These are phyloP conservation scores for Trichoderma atrobrunneum DNA, from an alignment of 2,329 filamentous ascomycete species.

Conservation along the genomic window DNA sequence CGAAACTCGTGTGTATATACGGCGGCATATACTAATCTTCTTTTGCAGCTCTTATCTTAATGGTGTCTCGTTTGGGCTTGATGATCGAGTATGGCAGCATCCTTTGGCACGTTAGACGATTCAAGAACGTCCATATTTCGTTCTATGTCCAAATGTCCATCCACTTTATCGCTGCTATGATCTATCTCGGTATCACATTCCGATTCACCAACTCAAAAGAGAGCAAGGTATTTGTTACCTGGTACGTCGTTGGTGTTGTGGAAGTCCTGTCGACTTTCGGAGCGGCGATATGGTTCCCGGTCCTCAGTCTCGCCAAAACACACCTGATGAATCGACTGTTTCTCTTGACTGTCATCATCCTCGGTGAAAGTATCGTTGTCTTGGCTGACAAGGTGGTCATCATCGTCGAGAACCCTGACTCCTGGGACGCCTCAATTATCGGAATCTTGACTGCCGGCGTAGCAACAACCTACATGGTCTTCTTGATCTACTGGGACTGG, in stretches of 20 bases:
- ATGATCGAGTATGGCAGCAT: conserved; percentile 52
- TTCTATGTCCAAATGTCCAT: conserved; percentile 37
- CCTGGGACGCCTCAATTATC: conserved; percentile 39
- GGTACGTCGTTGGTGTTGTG: conserved; percentile 54
- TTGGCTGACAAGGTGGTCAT: conserved; percentile 51
- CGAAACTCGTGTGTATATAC: too few relatives aligned
- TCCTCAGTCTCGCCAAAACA: conserved; percentile 59
- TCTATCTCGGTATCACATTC: conserved; percentile 44
- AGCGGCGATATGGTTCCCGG: conserved; percentile 53
- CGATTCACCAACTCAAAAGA: conserved; percentile 33
- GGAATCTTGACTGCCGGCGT: conserved; percentile 40
- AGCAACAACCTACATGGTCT: conserved; percentile 45
- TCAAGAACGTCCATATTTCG: conserved; percentile 35
- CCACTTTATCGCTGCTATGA: conserved; percentile 34
- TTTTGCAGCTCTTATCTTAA: conserved; percentile 43
- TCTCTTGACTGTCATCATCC: conserved; percentile 62
- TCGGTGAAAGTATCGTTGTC: conserved; percentile 65
- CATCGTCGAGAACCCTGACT: conserved; percentile 41
- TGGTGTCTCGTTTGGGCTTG: conserved; percentile 52
- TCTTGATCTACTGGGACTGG: conserved; percentile 57
- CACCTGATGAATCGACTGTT: conserved; percentile 63
- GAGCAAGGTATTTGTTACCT: conserved; percentile 38
- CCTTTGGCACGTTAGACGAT: conserved; percentile 42
- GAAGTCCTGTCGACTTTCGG: conserved; percentile 53
- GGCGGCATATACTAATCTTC: neutral